These are phyloP conservation scores for Nymphaea thermarum DNA, from an alignment of 164 flowering plant genomes.

Conservation along the genomic window DNA sequence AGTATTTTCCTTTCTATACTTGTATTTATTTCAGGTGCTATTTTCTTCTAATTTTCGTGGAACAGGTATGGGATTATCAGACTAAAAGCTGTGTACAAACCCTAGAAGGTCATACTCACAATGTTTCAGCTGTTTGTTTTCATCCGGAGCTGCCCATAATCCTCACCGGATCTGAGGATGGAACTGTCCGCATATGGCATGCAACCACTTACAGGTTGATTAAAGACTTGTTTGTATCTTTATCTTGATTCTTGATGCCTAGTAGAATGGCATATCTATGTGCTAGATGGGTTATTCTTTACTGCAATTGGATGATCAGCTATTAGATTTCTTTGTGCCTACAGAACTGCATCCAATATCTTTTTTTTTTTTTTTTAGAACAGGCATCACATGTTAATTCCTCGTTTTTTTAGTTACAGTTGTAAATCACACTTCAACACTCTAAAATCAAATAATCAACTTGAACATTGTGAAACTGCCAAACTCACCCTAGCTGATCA, in stretches of 20 bases:
- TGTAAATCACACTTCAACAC: too few relatives aligned
- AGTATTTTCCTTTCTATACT: too few relatives aligned
- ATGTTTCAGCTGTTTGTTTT: slow-evolving; percentile 15
- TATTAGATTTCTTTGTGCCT: too few relatives aligned
- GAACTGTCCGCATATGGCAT: slow-evolving; percentile 91
- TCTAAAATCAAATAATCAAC: too few relatives aligned
- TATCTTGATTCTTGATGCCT: too few relatives aligned
- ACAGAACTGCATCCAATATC: neutral
- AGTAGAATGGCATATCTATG: too few relatives aligned
- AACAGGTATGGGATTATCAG: slow-evolving; percentile 95
- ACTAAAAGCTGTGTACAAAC: slow-evolving; percentile 90
- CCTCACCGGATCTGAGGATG: slow-evolving; percentile 94
- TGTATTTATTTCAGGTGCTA: neutral
- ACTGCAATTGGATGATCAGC: neutral
- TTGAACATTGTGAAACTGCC: too few relatives aligned
- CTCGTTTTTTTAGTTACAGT: too few relatives aligned
- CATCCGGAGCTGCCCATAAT: slow-evolving; percentile 94
- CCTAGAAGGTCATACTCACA: slow-evolving; percentile 91
- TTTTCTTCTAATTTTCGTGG: slow-evolving; percentile 2
- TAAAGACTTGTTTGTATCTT: neutral
- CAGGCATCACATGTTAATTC: too few relatives aligned
- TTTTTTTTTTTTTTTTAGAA: too few relatives aligned
- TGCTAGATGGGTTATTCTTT: too few relatives aligned
- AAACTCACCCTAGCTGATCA: too few relatives aligned
- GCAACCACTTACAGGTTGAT: slow-evolving; percentile 73